Evolutionary conservation across 2,329 filamentous ascomycete species (phyloP).

Genomic region (Thielaviopsis ethacetica): DNA sequence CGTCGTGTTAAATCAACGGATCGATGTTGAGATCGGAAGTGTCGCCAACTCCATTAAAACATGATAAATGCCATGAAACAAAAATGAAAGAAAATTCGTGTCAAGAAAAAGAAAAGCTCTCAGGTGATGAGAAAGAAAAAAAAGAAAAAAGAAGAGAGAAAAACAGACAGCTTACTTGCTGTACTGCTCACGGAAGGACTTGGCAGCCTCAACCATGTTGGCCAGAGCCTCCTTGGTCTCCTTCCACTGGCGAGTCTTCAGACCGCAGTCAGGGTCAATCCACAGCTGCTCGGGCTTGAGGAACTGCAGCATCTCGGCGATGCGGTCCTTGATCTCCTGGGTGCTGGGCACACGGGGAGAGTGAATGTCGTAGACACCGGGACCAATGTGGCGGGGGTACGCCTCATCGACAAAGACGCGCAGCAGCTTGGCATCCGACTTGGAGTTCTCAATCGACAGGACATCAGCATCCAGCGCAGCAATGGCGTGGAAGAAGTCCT

Average conservation of each 20-base stretch:
- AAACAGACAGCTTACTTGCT: conserved; percentile 33
- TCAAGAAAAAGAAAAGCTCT: conserved; percentile 4
- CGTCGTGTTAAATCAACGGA: conserved; percentile 12
- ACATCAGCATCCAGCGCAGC: conserved; percentile 95
- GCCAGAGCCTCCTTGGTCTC: conserved; percentile 92
- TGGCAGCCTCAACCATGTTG: conserved; percentile 98
- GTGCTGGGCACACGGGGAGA: conserved; percentile 91
- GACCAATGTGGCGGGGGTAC: conserved; percentile 95
- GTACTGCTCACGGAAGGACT: conserved; percentile 88
- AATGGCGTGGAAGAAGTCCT: conserved; percentile 99
- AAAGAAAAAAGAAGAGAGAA: neutral
- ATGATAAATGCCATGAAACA: conserved; percentile 15
- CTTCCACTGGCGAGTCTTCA: conserved; percentile 97
- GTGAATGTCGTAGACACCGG: conserved; percentile 99
- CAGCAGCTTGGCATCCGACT: conserved; percentile 98
- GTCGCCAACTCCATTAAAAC: conserved; percentile 14
- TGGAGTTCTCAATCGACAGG: conserved; percentile 99
- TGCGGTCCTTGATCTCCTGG: conserved; percentile 95
- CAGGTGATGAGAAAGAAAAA: conserved; percentile 3
- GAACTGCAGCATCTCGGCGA: conserved; percentile 95
- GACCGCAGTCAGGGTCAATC: conserved; percentile 98
- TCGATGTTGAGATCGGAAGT: conserved; percentile 41
- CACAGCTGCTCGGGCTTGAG: conserved; percentile 97
- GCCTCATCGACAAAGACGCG: conserved; percentile 96
- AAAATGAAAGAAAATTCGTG: conserved; percentile 14